Evolutionary conservation across 2,329 filamentous ascomycete species (phyloP).

Genomic region (Fusarium circinatum): DNA sequence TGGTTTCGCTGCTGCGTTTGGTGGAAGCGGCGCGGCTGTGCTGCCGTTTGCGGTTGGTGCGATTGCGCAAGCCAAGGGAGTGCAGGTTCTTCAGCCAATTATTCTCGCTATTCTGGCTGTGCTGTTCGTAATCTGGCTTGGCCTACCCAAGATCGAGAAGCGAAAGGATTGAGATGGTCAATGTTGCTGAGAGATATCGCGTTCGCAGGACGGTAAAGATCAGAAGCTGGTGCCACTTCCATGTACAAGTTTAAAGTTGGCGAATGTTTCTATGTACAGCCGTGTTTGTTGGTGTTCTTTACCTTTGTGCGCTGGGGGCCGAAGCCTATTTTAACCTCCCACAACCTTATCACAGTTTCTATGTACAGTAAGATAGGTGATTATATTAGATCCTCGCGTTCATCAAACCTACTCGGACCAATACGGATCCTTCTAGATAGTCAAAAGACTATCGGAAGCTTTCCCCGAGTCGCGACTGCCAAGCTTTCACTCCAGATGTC

Average conservation of each 20-base stretch:
- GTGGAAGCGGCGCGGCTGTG: conserved; percentile 74
- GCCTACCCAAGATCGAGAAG: conserved; percentile 55
- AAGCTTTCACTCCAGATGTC: neutral
- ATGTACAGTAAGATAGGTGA: neutral
- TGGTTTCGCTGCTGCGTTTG: conserved; percentile 81
- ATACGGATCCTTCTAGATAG: no score
- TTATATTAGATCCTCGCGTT: rapidly evolving
- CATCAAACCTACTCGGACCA: neutral
- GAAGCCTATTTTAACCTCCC: no score
- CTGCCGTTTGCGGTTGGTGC: conserved; percentile 74
- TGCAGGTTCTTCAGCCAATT: conserved; percentile 66
- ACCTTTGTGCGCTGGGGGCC: no score
- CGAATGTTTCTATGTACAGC: neutral
- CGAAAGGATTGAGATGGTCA: conserved; percentile 47
- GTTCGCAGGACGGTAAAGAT: neutral
- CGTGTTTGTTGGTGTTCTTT: no score
- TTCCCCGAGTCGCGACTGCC: neutral
- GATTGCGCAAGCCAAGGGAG: conserved; percentile 67
- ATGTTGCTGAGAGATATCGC: neutral
- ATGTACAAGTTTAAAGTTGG: no score
- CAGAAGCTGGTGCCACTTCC: neutral
- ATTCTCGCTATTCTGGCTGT: conserved; percentile 61
- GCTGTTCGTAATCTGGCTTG: conserved; percentile 58
- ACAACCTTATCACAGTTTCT: neutral
- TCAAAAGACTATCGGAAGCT: neutral